Base-by-base conservation (phyloP, 139 green algal species). In the Closterium sp. region DNA sequence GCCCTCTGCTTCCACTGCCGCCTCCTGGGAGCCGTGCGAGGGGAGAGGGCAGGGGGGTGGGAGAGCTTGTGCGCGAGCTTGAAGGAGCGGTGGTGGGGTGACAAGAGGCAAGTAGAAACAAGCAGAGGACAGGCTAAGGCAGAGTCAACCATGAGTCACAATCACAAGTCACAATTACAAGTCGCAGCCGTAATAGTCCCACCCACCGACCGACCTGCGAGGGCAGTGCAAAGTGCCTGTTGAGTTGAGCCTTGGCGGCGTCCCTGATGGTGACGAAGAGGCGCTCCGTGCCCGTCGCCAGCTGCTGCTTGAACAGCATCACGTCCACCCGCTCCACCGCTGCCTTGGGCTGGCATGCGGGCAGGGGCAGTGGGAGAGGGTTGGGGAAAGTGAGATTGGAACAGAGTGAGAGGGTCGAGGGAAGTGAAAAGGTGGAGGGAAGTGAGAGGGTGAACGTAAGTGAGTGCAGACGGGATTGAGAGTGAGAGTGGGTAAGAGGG, bases 281-380 rank as follows among this genome's bases (percentile, higher is more conserved):
- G 34, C 32, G 85, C 32, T 88, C 86, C 21, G 89, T 89, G 13
- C 27, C 70, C 85, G 34, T 34, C 24, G 24, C 45, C 89, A 92
- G 86, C 70, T 92, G 89, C 27, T 29, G 24, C 86, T 92, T 92
- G 86, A 92, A 92, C 89, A 88, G 30, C 50, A 45, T 92, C 34
- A 86, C 13, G 9, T 91, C 88, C 70, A 91, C 88, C 0, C n/a
- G n/a, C 85, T 79, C 17, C 17, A 24, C 17, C 17, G 62, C 62
- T 24, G 62, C 17, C 62, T 79, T 79, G 62, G 62, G 62, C 62
- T 79, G 62, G 62, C 62, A 5, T 0, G 17, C 24, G 10, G 62
- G 62, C 1, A 27, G 62, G 17, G 19, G 17, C 27, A 13, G 62
- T 0, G 62, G 62, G 17, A 79, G 62, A 24, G 62, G 17, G 19